Conservation (phyloP, 2,329 filamentous ascomycete genomes). For the Diaporthe destruens region DNA sequence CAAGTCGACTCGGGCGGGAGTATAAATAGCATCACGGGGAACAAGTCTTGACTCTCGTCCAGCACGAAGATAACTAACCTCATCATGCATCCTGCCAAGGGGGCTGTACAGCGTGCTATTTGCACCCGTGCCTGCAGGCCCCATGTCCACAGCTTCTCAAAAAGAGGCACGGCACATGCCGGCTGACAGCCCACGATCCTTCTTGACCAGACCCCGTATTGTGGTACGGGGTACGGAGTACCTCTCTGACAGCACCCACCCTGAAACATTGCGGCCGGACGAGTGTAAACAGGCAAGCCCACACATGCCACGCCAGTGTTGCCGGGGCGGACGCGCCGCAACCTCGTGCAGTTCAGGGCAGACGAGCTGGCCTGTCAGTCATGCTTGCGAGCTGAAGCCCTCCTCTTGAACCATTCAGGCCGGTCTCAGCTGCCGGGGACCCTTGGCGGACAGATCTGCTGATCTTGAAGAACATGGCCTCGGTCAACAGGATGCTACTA, state of each 20-base stretch:
- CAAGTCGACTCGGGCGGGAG: constrained; percentile 12
- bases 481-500: not conserved
- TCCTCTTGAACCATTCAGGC: constrained; percentile 1
- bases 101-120: constrained; percentile 27
- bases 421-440: not conserved
- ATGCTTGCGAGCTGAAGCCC: not conserved
- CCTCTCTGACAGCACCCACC: constrained; percentile 19
- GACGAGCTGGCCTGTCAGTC: not conserved
- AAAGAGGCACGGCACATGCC: constrained; percentile 26
- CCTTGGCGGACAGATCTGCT: not conserved
- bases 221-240: constrained; percentile 18
- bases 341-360: not conserved
- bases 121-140: constrained; percentile 7
- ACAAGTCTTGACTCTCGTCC: constrained; percentile 24
- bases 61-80: constrained; percentile 20
- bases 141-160: constrained; percentile 14
- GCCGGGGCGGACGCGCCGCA: not conserved
- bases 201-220: constrained; percentile 21
- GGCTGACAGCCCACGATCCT: constrained; percentile 26
- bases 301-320: constrained; percentile 6
- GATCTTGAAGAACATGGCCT: constrained; percentile 1
- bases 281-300: constrained; percentile 29
- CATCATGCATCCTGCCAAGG: constrained; percentile 28
- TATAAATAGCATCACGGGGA: constrained; percentile 29
- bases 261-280: constrained; percentile 23